Evolutionary conservation across 1,284 basidiomycete genomes (phyloP).

Genomic region (Phellinidium pouzarii): DNA sequence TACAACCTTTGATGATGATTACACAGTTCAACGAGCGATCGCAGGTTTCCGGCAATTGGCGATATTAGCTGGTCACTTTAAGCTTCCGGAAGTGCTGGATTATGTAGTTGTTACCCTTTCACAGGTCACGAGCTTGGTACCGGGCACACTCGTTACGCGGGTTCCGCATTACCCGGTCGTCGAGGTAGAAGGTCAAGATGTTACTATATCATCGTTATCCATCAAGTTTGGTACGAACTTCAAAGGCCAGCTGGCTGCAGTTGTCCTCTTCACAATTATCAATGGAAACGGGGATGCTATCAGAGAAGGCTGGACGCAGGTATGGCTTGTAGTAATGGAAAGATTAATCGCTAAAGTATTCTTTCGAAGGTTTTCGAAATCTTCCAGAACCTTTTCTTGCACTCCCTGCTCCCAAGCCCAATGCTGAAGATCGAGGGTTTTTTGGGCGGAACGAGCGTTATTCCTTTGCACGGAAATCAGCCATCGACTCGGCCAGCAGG

Average conservation of each 20-base stretch:
- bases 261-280: constrained; percentile 96
- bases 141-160: constrained; percentile 64
- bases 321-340: constrained; percentile 28
- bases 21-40: constrained; percentile 91
- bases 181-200: constrained; percentile 85
- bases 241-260: constrained; percentile 93
- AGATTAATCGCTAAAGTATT: constrained; percentile 9
- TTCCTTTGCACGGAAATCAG: constrained; percentile 75
- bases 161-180: constrained; percentile 84
- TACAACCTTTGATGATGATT: constrained; percentile 94
- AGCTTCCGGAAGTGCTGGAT: constrained; percentile 93
- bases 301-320: constrained; percentile 90
- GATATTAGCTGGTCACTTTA: constrained; percentile 84
- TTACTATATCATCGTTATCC: constrained; percentile 90
- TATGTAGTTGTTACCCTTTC: constrained; percentile 91
- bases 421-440: constrained; percentile 99
- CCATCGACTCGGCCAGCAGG: constrained; percentile 62
- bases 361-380: constrained; percentile 85
- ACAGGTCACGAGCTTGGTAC: constrained; percentile 77
- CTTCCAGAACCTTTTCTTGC: constrained; percentile 93
- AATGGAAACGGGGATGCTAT: constrained; percentile 96
- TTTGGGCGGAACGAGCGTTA: constrained; percentile 81
- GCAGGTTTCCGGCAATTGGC: constrained; percentile 96
- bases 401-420: constrained; percentile 80
- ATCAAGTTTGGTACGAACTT: constrained; percentile 94